Conservation (phyloP, 2,329 filamentous ascomycete genomes). For the Fusarium sp. region DNA sequence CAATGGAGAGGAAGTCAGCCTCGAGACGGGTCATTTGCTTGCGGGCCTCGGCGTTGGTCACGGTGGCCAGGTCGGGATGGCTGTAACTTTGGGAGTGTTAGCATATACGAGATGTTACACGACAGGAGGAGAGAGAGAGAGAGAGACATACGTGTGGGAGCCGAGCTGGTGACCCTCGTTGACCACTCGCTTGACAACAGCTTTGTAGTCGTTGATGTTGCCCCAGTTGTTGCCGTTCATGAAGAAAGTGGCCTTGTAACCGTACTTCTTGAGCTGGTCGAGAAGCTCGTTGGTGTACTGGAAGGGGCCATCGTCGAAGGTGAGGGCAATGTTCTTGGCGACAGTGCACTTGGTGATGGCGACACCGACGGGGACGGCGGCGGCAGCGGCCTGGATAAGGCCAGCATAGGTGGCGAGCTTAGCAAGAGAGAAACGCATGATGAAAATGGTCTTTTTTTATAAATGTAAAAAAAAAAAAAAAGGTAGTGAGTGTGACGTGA, state of each 20-base stretch:
- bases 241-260: conserved; percentile 40
- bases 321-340: conserved; percentile 31
- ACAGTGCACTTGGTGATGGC: conserved; percentile 28
- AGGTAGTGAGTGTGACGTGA: conserved; percentile 2
- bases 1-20: conserved; percentile 51
- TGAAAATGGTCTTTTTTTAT: not conserved
- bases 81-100: conserved; percentile 54
- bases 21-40: conserved; percentile 55
- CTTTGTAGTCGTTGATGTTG: conserved; percentile 39
- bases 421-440: conserved; percentile 25
- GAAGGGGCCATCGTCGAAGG: conserved; percentile 30
- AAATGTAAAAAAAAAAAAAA: not conserved
- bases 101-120: conserved; percentile 2
- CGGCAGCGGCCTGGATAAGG: conserved; percentile 23
- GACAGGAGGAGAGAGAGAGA: not conserved
- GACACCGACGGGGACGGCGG: conserved; percentile 23
- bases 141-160: conserved; percentile 47
- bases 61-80: conserved; percentile 53
- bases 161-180: conserved; percentile 67
- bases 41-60: conserved; percentile 44
- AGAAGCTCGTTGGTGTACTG: conserved; percentile 33
- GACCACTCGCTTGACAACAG: conserved; percentile 56
- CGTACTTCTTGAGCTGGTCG: conserved; percentile 31
- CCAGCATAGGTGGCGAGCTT: conserved; percentile 28
- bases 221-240: conserved; percentile 45